Evolutionary conservation across 805 yeast species (phyloP).

Genomic region (Yarrowia sp.): DNA sequence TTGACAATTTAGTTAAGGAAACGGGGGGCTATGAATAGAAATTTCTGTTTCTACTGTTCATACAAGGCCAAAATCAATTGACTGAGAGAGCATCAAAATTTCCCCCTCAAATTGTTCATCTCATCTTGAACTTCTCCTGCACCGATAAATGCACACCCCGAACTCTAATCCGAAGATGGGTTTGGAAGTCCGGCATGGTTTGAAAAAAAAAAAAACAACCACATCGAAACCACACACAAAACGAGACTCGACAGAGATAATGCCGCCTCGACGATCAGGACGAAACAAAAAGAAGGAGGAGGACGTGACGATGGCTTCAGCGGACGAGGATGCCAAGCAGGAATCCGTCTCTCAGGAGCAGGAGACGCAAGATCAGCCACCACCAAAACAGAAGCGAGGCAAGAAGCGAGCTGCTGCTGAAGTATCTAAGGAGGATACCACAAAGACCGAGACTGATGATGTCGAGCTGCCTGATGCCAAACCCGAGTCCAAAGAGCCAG

Average conservation of each 20-base stretch:
- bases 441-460: neutral
- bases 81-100: no score
- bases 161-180: neutral
- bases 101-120: neutral
- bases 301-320: conserved; percentile 12
- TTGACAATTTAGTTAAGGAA: no score
- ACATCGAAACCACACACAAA: neutral
- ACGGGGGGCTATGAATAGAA: no score
- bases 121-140: neutral
- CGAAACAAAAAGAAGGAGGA: conserved; percentile 15
- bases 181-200: neutral
- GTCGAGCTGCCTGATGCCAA: neutral
- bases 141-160: neutral
- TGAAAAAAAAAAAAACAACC: neutral
- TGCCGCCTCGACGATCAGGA: conserved; percentile 25
- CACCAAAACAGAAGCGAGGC: neutral
- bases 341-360: neutral
- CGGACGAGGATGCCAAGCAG: neutral
- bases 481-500: neutral
- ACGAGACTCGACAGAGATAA: neutral
- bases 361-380: neutral
- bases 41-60: no score
- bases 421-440: neutral
- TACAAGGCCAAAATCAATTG: no score
- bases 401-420: conserved; percentile 8